A percentile compares a stretch with the other conserved stretches of the same genome.
Evolutionary conservation across 257 asterid genomes (phyloP).

Genomic region (Penstemon newberryi): DNA sequence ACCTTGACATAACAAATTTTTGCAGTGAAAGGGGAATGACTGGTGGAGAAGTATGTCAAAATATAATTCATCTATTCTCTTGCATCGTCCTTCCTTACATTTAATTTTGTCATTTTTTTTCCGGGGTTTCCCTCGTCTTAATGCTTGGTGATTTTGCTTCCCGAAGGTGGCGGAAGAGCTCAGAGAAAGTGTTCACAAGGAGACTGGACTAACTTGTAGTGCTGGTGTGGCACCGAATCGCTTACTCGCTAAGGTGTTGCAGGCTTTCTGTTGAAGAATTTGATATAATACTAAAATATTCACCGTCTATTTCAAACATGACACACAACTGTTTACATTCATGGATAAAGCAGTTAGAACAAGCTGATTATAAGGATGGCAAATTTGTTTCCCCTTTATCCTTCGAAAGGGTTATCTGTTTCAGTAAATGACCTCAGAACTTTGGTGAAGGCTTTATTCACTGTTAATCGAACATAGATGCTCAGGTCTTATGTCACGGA

Average conservation of each 20-base stretch:
- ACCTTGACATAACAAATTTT: conserved; percentile 78
- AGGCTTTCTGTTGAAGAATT: conserved; percentile 21
- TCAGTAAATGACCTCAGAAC: background rate
- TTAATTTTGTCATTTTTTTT: background rate
- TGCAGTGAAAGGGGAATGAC: conserved; percentile 71
- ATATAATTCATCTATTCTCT: conserved; percentile 14
- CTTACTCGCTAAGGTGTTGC: conserved; percentile 86
- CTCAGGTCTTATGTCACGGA: background rate
- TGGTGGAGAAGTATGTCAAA: conserved; percentile 71
- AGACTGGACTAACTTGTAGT: conserved; percentile 97
- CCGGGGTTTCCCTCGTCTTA: conserved; percentile 20
- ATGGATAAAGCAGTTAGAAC: background rate
- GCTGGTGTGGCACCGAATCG: conserved; percentile 95
- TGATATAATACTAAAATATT: background rate
- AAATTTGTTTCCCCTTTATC: background rate
- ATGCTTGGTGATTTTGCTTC: conserved; percentile 29
- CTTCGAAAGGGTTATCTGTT: background rate
- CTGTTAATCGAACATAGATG: background rate
- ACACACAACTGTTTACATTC: background rate
- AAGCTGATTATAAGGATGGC: background rate
- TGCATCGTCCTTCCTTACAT: conserved; percentile 12
- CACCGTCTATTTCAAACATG: too few species aligned
- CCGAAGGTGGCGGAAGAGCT: conserved; percentile 86
- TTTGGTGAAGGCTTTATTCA: background rate
- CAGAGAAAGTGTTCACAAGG: conserved; percentile 60